Evolutionary conservation across 2,329 filamentous ascomycete species (phyloP).

Genomic region (Metarhizium robertsii): DNA sequence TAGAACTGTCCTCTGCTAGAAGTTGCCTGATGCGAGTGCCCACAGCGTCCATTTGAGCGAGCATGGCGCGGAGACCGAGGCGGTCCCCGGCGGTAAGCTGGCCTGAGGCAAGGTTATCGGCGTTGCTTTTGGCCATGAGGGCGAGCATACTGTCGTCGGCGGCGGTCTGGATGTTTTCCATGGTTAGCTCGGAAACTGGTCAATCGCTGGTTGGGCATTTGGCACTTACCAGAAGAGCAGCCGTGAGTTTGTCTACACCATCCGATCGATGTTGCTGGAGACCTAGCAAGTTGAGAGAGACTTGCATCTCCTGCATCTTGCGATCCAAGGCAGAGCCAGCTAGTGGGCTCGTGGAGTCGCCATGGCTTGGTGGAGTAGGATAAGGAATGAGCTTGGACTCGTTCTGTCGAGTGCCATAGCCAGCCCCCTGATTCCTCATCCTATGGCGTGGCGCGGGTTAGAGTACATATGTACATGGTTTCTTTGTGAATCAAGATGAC

Average conservation of each 20-base stretch:
- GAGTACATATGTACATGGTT: no score
- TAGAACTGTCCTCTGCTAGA: constrained; percentile 23
- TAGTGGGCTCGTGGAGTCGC: constrained; percentile 11
- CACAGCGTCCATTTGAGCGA: constrained; percentile 37
- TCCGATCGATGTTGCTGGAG: constrained; percentile 42
- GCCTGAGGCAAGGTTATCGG: constrained; percentile 30
- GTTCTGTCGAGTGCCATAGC: constrained; percentile 22
- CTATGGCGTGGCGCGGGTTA: constrained; percentile 13
- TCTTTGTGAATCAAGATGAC: constrained; percentile 15
- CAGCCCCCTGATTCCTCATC: constrained; percentile 28
- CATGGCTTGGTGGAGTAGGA: constrained; percentile 13
- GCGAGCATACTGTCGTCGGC: constrained; percentile 36
- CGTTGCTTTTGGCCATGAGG: constrained; percentile 39
- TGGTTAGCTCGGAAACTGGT: neutral
- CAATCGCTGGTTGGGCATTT: no score
- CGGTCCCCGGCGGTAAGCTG: constrained; percentile 33
- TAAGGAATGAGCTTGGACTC: constrained; percentile 22
- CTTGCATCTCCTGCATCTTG: constrained; percentile 54
- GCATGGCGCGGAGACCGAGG: constrained; percentile 36
- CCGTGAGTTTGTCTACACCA: constrained; percentile 43
- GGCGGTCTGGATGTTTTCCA: constrained; percentile 24
- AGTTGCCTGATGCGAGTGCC: constrained; percentile 30
- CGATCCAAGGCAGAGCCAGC: constrained; percentile 29
- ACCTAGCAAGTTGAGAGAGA: constrained; percentile 53
- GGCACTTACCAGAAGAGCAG: constrained; percentile 52